Percentiles rank a stretch among this genome's conserved stretches.
These are phyloP conservation scores for Entomophthora muscae DNA, from an alignment of 371 early-diverging fungal genomes.

Conservation along the genomic window DNA sequence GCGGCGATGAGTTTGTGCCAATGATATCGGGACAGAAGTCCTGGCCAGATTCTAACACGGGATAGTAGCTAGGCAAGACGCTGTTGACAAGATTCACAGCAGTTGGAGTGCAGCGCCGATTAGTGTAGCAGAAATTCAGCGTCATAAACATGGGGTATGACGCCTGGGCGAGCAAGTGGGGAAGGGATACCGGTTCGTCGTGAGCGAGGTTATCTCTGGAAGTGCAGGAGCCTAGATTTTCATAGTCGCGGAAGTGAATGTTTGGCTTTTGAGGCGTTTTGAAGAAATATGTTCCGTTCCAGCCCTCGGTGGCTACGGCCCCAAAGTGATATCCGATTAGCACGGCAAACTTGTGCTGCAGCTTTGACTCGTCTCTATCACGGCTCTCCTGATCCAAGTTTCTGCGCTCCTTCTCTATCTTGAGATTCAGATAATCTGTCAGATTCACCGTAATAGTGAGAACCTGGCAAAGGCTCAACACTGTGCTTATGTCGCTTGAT, in stretches of 20 bases:
- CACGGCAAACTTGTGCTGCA: not conserved
- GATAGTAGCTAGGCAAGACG: not conserved
- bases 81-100: not conserved
- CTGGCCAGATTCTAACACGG: slow-evolving; percentile 14
- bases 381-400: not conserved
- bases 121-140: slow-evolving; percentile 1
- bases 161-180: not conserved
- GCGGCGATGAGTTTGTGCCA: slow-evolving; percentile 40
- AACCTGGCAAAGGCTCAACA: not conserved
- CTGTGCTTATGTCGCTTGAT: not conserved
- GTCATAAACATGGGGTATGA: slow-evolving; percentile 4
- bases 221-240: not conserved
- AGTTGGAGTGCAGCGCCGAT: not conserved
- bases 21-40: slow-evolving; percentile 41
- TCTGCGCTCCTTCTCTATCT: not conserved
- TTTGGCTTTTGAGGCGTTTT: not conserved
- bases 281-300: not conserved
- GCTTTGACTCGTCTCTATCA: not conserved
- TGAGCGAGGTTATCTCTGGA: not conserved
- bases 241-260: not conserved
- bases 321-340: not conserved
- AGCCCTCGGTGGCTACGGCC: not conserved
- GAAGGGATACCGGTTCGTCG: not conserved
- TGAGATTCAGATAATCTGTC: slow-evolving; percentile 5
- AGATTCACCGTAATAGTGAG: not conserved